These are phyloP conservation scores for Pythium dissimile DNA, from an alignment of 352 stramenopile species.

Conservation along the genomic window DNA sequence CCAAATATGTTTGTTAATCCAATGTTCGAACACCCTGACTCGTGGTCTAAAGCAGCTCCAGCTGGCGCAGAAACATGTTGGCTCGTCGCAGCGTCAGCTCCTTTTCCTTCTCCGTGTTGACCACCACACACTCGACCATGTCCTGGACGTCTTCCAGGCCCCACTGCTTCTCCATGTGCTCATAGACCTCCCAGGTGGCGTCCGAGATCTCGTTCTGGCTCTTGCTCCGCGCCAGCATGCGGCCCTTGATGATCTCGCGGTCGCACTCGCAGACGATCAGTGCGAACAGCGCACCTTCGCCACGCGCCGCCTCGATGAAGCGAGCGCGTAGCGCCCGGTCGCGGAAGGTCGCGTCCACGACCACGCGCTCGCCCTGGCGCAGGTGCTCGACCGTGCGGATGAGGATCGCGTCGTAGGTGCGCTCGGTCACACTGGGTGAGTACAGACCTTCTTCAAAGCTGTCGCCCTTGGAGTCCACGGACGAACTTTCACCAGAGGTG, in stretches of 20 bases:
- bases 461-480: slow-evolving; percentile 5
- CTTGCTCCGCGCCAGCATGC: slow-evolving; percentile 44
- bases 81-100: slow-evolving; percentile 54
- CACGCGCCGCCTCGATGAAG: slow-evolving; percentile 38
- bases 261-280: slow-evolving; percentile 63
- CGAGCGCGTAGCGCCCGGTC: slow-evolving; percentile 36
- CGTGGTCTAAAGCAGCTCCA: slow-evolving; percentile 36
- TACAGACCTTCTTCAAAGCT: slow-evolving; percentile 63
- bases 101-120: slow-evolving; percentile 74
- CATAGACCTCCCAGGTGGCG: slow-evolving; percentile 64
- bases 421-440: slow-evolving; percentile 45
- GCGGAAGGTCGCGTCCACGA: slow-evolving; percentile 63
- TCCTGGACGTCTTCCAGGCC: slow-evolving; percentile 27
- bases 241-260: slow-evolving; percentile 62
- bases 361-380: slow-evolving; percentile 44
- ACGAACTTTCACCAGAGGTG: background rate
- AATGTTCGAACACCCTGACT: too few species aligned
- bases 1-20: too few species aligned
- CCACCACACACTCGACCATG: slow-evolving; percentile 40
- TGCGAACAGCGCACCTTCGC: slow-evolving; percentile 51
- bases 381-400: slow-evolving; percentile 31
- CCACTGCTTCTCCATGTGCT: slow-evolving; percentile 59
- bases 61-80: slow-evolving; percentile 55
- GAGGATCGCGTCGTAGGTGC: slow-evolving; percentile 67
- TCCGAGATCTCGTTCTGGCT: slow-evolving; percentile 52